These are phyloP conservation scores for Albizia julibrissin DNA, from an alignment of 306 rosid species.

Conservation along the genomic window DNA sequence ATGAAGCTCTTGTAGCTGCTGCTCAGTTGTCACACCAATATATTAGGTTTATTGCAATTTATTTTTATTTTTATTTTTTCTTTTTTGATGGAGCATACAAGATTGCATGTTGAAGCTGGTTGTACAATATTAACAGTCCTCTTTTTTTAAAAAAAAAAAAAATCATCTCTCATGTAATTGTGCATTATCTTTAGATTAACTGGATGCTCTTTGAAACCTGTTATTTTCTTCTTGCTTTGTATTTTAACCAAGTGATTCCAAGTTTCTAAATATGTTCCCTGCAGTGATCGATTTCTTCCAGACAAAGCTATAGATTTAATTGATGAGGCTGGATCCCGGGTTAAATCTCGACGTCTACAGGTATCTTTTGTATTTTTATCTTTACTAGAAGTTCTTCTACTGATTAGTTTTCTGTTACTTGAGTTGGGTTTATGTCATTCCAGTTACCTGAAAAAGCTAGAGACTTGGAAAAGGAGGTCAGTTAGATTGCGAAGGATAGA, in stretches of 20 bases:
- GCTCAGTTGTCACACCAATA: conserved; percentile 91
- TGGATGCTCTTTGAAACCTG: conserved; percentile 3
- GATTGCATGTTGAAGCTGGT: conserved; percentile 2
- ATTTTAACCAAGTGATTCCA: conserved; percentile 26
- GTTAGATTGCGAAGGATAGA: conserved; percentile 89
- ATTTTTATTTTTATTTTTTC: not conserved
- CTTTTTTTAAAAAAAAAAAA: not conserved
- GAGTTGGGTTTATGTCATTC: conserved; percentile 30
- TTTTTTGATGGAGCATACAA: not conserved
- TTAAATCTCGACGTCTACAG: conserved; percentile 89
- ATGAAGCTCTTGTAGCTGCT: conserved; percentile 87
- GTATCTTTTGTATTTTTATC: conserved; percentile 37
- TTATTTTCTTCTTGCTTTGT: not conserved
- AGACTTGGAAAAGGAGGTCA: conserved; percentile 86
- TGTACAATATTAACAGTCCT: not conserved
- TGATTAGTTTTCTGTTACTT: conserved; percentile 31
- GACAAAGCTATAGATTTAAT: conserved; percentile 95
- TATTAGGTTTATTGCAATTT: conserved; percentile 62
- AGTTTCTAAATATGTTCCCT: not conserved
- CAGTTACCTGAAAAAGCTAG: conserved; percentile 93
- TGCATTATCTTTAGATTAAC: conserved; percentile 1
- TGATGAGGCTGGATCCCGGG: conserved; percentile 98
- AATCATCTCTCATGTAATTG: not conserved
- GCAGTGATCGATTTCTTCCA: conserved; percentile 93
- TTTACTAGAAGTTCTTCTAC: conserved; percentile 9